Base-by-base conservation (phyloP, 2,329 filamentous ascomycete genomes). In the Diaporthe aspalathi region DNA sequence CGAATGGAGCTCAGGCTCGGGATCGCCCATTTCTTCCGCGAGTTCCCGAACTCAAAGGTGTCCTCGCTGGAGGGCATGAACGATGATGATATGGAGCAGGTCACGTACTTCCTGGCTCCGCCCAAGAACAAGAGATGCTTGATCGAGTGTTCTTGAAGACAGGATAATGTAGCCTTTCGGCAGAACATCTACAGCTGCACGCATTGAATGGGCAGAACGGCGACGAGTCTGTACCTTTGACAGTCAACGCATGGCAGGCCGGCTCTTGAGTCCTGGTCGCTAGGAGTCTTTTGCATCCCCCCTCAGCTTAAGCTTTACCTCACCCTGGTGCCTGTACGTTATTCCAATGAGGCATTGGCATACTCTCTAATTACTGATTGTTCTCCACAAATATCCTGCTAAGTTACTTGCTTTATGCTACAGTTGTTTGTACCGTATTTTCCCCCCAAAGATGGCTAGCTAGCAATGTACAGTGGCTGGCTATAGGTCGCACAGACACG, bases 1-100 rank as follows among this genome's bases (percentile, higher is more conserved):
- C 80, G 82, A 17, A 85, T 88, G 78, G 87, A 89, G 73, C 75
- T 89, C 27, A 80, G 86, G 4, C 81, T 87, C 54, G 85, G 81
- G 0, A 80, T 82, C 2, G 84, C 86, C 0, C 79, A 82, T 14
- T 87, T 90, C 77, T 88, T 89, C 77, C 76, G 73, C 20, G 45
- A 71, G 7, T 81, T 79, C 32, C 78, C 78, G 0, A 73, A 78
- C 27, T 77, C 78, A 7, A 75, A 54, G 24, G 67, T 79, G 16
- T 80, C 78, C 2, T 70, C 62, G 1, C 66, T 60, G 6, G 77
- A 79, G 29, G 79, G 77, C 35, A 78, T 81, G 76, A 72, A 49
- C 20, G 78, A 80, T 5, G 72, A 73, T 8, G 78, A 80, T 12
- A 80, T 81, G 79, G 70, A 72, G 9, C 75, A 75, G 17, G 52